These are phyloP conservation scores for Brasenia schreberi DNA, from an alignment of 164 flowering plant genomes.

Conservation along the genomic window DNA sequence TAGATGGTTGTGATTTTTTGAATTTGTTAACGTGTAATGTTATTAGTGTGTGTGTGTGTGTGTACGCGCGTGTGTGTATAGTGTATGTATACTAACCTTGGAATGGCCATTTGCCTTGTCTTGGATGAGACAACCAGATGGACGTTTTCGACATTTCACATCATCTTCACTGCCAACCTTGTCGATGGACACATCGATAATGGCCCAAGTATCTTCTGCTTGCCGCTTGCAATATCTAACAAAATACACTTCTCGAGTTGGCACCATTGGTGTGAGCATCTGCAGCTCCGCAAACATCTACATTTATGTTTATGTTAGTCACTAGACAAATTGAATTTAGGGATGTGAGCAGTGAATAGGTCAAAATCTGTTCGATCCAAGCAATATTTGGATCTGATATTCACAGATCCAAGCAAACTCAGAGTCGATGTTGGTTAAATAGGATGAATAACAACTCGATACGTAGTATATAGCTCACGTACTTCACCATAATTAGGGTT, in stretches of 20 bases:
- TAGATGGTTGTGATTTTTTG: no score
- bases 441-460: no score
- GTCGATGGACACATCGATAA: slow-evolving; percentile 90
- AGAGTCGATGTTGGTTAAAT: no score
- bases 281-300: slow-evolving; percentile 98
- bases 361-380: no score
- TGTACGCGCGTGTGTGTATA: no score
- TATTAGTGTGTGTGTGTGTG: not conserved
- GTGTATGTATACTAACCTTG: slow-evolving; percentile 36
- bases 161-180: slow-evolving; percentile 61
- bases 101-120: slow-evolving; percentile 89
- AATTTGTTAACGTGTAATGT: no score
- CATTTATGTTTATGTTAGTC: not conserved
- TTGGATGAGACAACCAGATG: slow-evolving; percentile 95
- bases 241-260: slow-evolving; percentile 85
- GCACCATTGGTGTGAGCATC: slow-evolving; percentile 90
- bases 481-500: no score
- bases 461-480: no score
- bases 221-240: slow-evolving; percentile 63
- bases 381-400: no score
- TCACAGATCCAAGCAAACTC: no score
- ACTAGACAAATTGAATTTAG: no score
- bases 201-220: slow-evolving; percentile 71
- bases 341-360: no score
- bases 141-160: slow-evolving; percentile 74